Base-by-base conservation (phyloP, 2,329 filamentous ascomycete species). In the Trichophyton schoenleinii region DNA sequence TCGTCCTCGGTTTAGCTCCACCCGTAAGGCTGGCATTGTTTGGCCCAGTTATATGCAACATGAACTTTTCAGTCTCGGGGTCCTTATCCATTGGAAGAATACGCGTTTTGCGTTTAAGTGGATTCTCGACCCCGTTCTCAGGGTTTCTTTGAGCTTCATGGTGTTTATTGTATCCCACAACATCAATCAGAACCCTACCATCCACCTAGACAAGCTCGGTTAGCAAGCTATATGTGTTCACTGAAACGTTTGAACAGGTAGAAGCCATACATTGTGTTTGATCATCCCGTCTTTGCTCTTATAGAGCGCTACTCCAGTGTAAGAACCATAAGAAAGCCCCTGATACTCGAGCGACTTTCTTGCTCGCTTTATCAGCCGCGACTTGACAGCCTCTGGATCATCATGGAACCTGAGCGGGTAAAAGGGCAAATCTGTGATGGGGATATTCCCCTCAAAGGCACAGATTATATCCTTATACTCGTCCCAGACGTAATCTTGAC, bases 121-220 rank as follows among this genome's bases (percentile, higher is more conserved):
- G 59, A 38, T 60, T 42, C 22, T 61, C 57, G 22, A 4, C 46
- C 36, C 52, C 41, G 7, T 13, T 13, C 3, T 31, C 11, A 13
- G 49, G 3, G 22, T 6, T 53, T 13, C 49, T 48, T 7, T 46
- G 15, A 0, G 70, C 66, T 1, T 73, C 67, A 38, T 76, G 70
- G 63, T 77, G 73, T 65, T 75, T 78, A 63, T 76, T 75, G 67
- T 74, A 78, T 5, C 77, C 76, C 6, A 71, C 64, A 4, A 75
- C 70, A 48, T 79, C 76, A 48, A 78, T 66, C 15, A 78, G 69
- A 28, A 77, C 68, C 42, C 73, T 67, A 1, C 76, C 70, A 57
- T 79, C 72, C 28, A 78, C 74, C 20, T 77, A 73, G 66, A 74
- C 70, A 60, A 70, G 71, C 59, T 68, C 66, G 1, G 20, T 18